A percentile compares a stretch with the other conserved stretches of the same genome.
phyloP scores from a whole-genome alignment of 345 rosid genomes.

The Gossypium sturtianum region DNA sequence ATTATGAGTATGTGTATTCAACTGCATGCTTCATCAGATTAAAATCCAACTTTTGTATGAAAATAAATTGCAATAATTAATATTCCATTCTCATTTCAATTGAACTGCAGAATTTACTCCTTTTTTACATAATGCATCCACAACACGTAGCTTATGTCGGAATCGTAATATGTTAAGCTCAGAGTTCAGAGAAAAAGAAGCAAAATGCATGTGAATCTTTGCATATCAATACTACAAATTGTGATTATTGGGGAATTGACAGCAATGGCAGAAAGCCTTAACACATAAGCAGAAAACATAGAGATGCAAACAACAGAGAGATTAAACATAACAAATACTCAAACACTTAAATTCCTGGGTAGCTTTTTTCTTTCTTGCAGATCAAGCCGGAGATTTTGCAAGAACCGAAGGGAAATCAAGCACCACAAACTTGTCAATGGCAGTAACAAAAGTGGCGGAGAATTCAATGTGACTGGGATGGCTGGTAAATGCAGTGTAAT shows the following conservation, averaged over 20 bases:
- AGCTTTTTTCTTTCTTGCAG: neutral
- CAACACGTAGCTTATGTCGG: too few relatives aligned
- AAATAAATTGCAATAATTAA: too few relatives aligned
- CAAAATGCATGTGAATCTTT: conserved; percentile 3
- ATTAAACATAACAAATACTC: neutral
- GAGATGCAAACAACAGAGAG: neutral
- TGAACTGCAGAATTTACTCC: too few relatives aligned
- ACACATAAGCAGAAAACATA: neutral
- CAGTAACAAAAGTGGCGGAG: conserved; percentile 69
- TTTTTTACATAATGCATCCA: too few relatives aligned
- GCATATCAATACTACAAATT: conserved; percentile 11
- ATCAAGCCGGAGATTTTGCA: conserved; percentile 40
- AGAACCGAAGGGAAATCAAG: conserved; percentile 57
- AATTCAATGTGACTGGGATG: conserved; percentile 75
- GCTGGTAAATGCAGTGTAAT: conserved; percentile 45
- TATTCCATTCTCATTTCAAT: too few relatives aligned
- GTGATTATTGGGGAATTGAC: conserved; percentile 8
- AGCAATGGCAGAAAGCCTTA: neutral
- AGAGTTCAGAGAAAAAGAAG: neutral
- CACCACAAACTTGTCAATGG: conserved; percentile 68
- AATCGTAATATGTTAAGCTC: too few relatives aligned
- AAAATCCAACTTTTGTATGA: too few relatives aligned
- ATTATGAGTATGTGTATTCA: too few relatives aligned
- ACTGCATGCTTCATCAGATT: too few relatives aligned
- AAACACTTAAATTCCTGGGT: neutral